Percentiles rank a stretch among this genome's conserved stretches.
phyloP scores from a whole-genome alignment of 2,329 filamentous ascomycete genomes.

The Colletotrichum sp. region DNA sequence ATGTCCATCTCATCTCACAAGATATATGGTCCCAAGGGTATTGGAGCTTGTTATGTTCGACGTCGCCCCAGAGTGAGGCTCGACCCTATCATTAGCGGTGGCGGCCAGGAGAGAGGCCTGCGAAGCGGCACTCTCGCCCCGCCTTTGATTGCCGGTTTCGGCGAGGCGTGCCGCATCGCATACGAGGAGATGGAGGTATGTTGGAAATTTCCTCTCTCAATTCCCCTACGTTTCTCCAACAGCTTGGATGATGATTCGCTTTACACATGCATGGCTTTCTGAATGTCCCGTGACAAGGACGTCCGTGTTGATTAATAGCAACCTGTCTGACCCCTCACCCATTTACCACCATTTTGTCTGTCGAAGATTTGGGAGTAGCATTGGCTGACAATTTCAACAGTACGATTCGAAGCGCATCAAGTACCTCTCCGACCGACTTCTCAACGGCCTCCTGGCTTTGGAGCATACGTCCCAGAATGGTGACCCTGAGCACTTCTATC shows the following conservation, averaged over 20 bases:
- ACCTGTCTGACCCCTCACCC: constrained; percentile 61
- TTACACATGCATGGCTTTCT: constrained; percentile 90
- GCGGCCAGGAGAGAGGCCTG: constrained; percentile 93
- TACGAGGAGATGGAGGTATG: constrained; percentile 90
- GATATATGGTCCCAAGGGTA: constrained; percentile 97
- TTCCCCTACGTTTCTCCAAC: constrained; percentile 17
- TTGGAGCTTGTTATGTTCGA: constrained; percentile 95
- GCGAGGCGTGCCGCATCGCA: constrained; percentile 92
- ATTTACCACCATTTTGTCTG: neutral
- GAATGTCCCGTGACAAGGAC: constrained; percentile 71
- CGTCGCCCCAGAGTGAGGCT: constrained; percentile 91
- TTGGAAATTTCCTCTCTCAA: constrained; percentile 26
- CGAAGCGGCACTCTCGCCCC: constrained; percentile 94
- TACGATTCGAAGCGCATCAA: constrained; percentile 91
- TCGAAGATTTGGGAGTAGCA: neutral
- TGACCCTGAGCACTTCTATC: constrained; percentile 82
- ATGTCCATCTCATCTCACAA: constrained; percentile 99
- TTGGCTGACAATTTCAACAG: constrained; percentile 48
- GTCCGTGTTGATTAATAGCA: constrained; percentile 69
- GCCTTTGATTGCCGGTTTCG: constrained; percentile 88
- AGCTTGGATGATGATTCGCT: constrained; percentile 77
- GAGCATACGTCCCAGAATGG: constrained; percentile 95
- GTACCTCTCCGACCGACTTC: constrained; percentile 80
- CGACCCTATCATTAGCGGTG: constrained; percentile 94
- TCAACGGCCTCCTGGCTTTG: constrained; percentile 82